Percentiles rank a stretch among this genome's conserved stretches.
phyloP scores from a whole-genome alignment of 441 rosid genomes.

The Pelargonium cotyledonis region DNA sequence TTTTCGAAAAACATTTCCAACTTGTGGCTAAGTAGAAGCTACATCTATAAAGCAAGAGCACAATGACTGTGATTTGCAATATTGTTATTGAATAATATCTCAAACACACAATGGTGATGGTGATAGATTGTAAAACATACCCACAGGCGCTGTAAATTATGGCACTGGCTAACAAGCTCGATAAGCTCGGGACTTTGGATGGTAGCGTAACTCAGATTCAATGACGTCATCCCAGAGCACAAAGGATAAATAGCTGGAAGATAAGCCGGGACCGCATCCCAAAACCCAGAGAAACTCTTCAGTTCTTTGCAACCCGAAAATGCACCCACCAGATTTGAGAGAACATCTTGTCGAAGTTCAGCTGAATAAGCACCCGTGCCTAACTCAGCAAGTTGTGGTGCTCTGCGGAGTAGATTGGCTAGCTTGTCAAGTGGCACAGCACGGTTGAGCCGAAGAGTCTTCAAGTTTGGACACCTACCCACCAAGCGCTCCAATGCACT shows the following conservation, averaged over 20 bases:
- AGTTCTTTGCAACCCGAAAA: slow-evolving; percentile 45
- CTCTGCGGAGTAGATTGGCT: slow-evolving; percentile 48
- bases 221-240: slow-evolving; percentile 47
- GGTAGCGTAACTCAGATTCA: slow-evolving; percentile 83
- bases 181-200: slow-evolving; percentile 54
- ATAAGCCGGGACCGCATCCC: slow-evolving; percentile 57
- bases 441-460: slow-evolving; percentile 65
- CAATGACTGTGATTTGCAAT: too few species aligned
- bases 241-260: slow-evolving; percentile 56
- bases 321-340: slow-evolving; percentile 34
- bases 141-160: slow-evolving; percentile 74
- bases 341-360: slow-evolving; percentile 56
- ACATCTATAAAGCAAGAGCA: too few species aligned
- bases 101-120: too few species aligned
- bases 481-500: slow-evolving; percentile 76
- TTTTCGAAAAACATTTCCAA: too few species aligned
- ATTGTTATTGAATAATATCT: too few species aligned
- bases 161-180: slow-evolving; percentile 52
- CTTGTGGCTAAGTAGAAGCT: too few species aligned
- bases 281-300: slow-evolving; percentile 76
- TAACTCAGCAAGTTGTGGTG: slow-evolving; percentile 66
- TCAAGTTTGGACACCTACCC: slow-evolving; percentile 75
- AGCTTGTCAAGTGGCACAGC: slow-evolving; percentile 64
- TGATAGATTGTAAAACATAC: slow-evolving; percentile 28
- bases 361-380: slow-evolving; percentile 67